phyloP scores from a whole-genome alignment of 805 yeast species.

The Candida gorgasii region DNA sequence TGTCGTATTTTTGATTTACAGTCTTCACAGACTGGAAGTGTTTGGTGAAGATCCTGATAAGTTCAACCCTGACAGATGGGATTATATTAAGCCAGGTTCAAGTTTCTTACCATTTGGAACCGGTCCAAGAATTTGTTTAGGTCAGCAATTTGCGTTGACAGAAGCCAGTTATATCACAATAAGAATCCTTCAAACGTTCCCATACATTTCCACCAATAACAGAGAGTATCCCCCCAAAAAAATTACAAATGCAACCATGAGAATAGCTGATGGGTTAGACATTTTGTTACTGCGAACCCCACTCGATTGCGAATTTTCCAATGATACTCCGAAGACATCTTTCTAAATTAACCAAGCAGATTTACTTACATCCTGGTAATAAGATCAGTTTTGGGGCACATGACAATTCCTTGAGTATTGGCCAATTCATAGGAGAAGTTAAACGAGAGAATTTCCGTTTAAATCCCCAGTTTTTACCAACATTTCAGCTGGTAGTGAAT shows the following conservation, averaged over 20 bases:
- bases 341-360: conserved; percentile 14
- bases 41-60: conserved; percentile 48
- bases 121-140: conserved; percentile 57
- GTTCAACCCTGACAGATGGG: conserved; percentile 55
- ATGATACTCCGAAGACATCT: conserved; percentile 8
- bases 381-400: conserved; percentile 12
- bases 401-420: conserved; percentile 12
- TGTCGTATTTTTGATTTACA: conserved; percentile 38
- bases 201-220: conserved; percentile 12
- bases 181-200: conserved; percentile 31
- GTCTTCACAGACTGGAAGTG: conserved; percentile 41
- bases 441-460: conserved; percentile 18
- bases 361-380: conserved; percentile 14
- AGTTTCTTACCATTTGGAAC: conserved; percentile 54
- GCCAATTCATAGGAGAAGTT: conserved; percentile 8
- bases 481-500: conserved; percentile 28
- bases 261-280: conserved; percentile 22
- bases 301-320: no score
- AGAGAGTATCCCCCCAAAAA: conserved; percentile 31
- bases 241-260: conserved; percentile 28
- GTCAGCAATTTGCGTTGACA: conserved; percentile 57
- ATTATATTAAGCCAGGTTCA: conserved; percentile 42
- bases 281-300: conserved; percentile 4
- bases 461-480: conserved; percentile 28
- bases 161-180: conserved; percentile 48